Evolutionary conservation across 164 flowering plant species (phyloP).

Genomic region (Chimonanthus salicifolius): DNA sequence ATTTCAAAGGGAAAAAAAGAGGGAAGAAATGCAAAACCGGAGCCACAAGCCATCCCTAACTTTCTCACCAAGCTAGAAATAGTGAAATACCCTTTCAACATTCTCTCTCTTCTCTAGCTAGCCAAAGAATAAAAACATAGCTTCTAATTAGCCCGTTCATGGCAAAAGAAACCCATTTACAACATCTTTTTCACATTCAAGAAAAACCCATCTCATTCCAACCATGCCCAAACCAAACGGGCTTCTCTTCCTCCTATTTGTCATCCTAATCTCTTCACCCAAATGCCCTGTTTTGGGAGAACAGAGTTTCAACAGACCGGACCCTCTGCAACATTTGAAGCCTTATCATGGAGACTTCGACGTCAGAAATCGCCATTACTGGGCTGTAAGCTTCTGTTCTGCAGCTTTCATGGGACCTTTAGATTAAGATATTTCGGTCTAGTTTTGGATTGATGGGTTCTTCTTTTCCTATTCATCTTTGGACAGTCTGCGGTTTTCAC

Average conservation of each 20-base stretch:
- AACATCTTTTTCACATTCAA: constrained; percentile 6
- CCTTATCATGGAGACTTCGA: constrained; percentile 42
- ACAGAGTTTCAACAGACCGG: constrained; percentile 32
- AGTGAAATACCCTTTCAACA: not conserved
- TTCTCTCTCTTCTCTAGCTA: constrained; percentile 2
- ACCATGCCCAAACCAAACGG: constrained; percentile 25
- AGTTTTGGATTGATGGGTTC: not conserved
- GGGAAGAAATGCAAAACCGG: constrained; percentile 21
- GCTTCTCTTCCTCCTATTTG: constrained; percentile 16
- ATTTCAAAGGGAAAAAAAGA: not conserved
- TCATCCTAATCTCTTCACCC: constrained; percentile 22
- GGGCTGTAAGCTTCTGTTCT: constrained; percentile 41
- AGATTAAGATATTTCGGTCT: not conserved
- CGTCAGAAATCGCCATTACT: constrained; percentile 45
- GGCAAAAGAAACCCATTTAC: constrained; percentile 3
- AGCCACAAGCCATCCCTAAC: constrained; percentile 51
- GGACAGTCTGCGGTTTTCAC: constrained; percentile 57
- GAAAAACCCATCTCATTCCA: not conserved
- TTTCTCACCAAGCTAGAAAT: constrained; percentile 25
- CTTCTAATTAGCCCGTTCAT: constrained; percentile 6
- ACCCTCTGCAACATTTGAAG: constrained; percentile 43
- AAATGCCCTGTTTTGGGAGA: constrained; percentile 18
- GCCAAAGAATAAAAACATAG: not conserved
- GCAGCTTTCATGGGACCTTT: not conserved
- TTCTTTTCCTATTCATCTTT: not conserved